Base-by-base conservation (phyloP, 1,284 basidiomycete genomes). In the Puccinia coronata region DNA sequence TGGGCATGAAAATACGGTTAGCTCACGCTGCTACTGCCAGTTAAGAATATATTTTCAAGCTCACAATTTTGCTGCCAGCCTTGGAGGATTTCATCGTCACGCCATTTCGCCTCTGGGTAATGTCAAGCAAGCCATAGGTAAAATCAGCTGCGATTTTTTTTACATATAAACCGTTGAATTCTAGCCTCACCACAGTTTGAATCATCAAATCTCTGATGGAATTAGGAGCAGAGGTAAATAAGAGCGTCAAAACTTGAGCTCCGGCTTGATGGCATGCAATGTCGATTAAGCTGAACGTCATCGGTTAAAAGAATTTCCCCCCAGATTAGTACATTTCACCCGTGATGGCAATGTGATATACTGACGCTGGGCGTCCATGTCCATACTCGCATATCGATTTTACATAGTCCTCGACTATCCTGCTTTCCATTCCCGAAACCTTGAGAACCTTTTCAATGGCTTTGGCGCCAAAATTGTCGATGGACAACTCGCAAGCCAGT, bases 1-100 rank as follows among this genome's bases (percentile, higher is more conserved):
- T 63, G 53, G 18, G 20, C 41, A 28, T 47, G 41, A 41, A 23
- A 43, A 63, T 55, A 11, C 25, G 28, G 53, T 81, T 18, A 73
- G 31, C 49, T 55, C 25, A 16, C 34, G 36, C 34, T 23, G 16
- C 69, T 36, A 20, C n/a, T 18, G 53, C 57, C 11, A 8, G 47
- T 0, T 25, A 16, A 39, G 11, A 49, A 31, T 16, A 53, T 2
- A 49, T 34, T 9, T 25, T 11, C 3, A 59, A 25, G 69, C 79
- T 73, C 34, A 81, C 79, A 28, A 81, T 81, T 25, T 81, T 81
- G 28, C 79, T 81, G 28, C 79, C 79, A 5, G 79, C 79, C 51
- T 81, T 81, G 11, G 79, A 81, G 55, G 79, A 81, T 51, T 81
- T 81, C 79, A 81, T 81, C n/a, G 79, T 81, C 36, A 81, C 79